These are phyloP conservation scores for Vitis hybrid DNA, from an alignment of 177 flowering plant species.

Conservation along the genomic window DNA sequence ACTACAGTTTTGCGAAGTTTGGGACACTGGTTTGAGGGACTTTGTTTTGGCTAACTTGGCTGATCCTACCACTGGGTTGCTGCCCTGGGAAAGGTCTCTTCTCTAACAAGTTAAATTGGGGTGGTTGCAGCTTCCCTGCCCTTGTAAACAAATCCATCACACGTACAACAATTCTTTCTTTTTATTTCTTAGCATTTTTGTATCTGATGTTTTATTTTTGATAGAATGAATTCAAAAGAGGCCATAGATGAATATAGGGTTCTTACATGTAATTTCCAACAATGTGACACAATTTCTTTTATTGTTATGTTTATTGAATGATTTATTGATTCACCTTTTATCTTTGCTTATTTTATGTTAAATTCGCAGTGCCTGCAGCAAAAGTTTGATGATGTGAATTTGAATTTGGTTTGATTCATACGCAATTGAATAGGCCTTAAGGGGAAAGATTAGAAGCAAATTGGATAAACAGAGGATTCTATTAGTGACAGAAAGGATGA, in stretches of 20 bases:
- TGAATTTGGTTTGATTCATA: too few species aligned
- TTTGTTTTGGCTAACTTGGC: constrained; percentile 61
- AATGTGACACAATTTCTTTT: constrained; percentile 6
- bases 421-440: too few species aligned
- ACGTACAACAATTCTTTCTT: constrained; percentile 21
- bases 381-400: too few species aligned
- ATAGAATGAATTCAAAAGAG: constrained; percentile 2
- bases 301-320: constrained; percentile 1
- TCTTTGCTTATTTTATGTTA: too few species aligned
- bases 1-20: constrained; percentile 71
- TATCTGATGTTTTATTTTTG: constrained; percentile 4
- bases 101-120: constrained; percentile 11
- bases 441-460: too few species aligned
- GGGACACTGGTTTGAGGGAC: constrained; percentile 87
- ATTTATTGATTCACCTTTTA: constrained; percentile 4
- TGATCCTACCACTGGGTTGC: constrained; percentile 50
- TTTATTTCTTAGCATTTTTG: constrained; percentile 11
- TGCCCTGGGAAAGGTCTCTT: constrained; percentile 70
- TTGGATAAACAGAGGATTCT: too few species aligned
- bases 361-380: too few species aligned
- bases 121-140: constrained; percentile 16
- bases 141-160: constrained; percentile 25
- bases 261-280: constrained; percentile 27
- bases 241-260: constrained; percentile 10
- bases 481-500: too few species aligned